These are phyloP conservation scores for Lophiostoma macrostomum DNA, from an alignment of 495 filamentous ascomycete genomes.

Conservation along the genomic window DNA sequence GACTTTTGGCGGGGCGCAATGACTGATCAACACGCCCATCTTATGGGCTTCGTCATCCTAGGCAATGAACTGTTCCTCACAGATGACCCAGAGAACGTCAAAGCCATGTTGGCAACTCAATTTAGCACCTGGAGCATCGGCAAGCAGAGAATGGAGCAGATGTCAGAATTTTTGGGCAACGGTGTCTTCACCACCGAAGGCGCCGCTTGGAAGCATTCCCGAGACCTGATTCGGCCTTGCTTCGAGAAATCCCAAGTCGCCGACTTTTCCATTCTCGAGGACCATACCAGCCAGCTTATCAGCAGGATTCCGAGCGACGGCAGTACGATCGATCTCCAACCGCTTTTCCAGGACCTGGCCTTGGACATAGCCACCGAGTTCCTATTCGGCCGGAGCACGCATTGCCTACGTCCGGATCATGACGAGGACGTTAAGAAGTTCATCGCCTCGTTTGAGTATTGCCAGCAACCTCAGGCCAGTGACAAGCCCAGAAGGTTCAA, in stretches of 20 bases:
- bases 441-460: conserved; percentile 26
- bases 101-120: conserved; percentile 56
- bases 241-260: conserved; percentile 59
- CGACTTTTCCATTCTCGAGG: conserved; percentile 55
- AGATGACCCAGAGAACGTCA: conserved; percentile 60
- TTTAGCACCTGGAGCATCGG: conserved; percentile 62
- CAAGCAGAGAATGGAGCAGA: conserved; percentile 37
- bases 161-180: conserved; percentile 5
- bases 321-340: conserved; percentile 58
- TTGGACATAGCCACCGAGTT: conserved; percentile 71
- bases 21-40: conserved; percentile 6
- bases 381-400: conserved; percentile 60
- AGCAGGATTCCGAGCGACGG: conserved; percentile 48
- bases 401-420: conserved; percentile 36
- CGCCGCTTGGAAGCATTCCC: conserved; percentile 41
- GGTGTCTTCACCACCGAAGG: conserved; percentile 30
- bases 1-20: not conserved
- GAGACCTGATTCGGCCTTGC: conserved; percentile 59
- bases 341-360: conserved; percentile 60
- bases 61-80: conserved; percentile 44
- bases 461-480: conserved; percentile 26
- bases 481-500: conserved; percentile 22
- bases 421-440: conserved; percentile 31
- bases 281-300: conserved; percentile 55
- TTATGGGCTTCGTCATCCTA: not conserved